A percentile compares a stretch with the other conserved stretches of the same genome.
Conservation (phyloP, 2,329 filamentous ascomycete species). For the Sordariomycetes sp. region DNA sequence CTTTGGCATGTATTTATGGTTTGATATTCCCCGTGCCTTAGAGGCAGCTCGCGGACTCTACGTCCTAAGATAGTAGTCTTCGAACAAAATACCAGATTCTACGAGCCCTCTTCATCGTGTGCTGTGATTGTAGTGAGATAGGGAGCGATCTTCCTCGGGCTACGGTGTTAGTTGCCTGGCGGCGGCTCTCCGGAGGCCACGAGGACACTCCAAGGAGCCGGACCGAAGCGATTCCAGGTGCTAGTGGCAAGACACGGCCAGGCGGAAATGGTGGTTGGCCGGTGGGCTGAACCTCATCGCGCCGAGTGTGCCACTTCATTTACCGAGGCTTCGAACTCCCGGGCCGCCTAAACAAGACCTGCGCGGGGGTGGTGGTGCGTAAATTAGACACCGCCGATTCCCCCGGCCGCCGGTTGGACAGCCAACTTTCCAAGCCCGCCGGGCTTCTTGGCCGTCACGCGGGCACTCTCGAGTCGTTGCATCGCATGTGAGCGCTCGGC, state of each 20-base stretch:
- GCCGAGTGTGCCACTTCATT: neutral
- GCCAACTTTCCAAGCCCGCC: no score
- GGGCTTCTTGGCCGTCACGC: no score
- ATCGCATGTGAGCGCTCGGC: no score
- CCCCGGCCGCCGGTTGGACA: no score
- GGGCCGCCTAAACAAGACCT: neutral
- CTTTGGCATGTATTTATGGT: neutral
- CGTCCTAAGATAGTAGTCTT: neutral
- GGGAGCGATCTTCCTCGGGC: neutral
- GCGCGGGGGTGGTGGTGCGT: neutral
- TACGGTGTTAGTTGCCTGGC: no score
- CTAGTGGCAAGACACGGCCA: no score
- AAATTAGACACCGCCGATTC: neutral
- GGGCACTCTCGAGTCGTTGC: no score
- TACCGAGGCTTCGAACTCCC: neutral
- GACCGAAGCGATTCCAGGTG: no score
- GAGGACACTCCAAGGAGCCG: no score
- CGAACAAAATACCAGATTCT: slow-evolving; percentile 1
- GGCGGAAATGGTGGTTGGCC: neutral
- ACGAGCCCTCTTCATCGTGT: neutral
- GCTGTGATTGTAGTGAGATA: neutral
- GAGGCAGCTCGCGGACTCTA: neutral
- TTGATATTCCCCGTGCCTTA: slow-evolving; percentile 5
- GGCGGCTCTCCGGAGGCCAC: no score
- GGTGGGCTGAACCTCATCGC: neutral